phyloP scores from a whole-genome alignment of 1,284 basidiomycete genomes.

The Puccinia triticina region DNA sequence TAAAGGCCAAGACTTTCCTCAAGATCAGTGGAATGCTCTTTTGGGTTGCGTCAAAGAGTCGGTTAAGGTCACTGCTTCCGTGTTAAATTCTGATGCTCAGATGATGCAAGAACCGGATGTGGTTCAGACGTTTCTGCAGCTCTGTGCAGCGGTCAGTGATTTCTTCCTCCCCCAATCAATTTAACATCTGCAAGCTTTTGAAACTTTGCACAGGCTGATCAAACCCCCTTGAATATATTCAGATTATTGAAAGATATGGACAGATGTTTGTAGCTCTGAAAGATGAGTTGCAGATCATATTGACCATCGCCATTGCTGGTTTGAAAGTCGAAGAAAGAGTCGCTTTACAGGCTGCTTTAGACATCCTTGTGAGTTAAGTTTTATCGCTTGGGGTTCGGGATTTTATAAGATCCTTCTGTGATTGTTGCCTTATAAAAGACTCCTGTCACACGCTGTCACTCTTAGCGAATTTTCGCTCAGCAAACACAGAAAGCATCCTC shows the following conservation, averaged over 20 bases:
- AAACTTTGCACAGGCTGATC: background rate
- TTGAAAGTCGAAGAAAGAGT: slow-evolving; percentile 43
- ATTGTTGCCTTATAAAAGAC: slow-evolving; percentile 7
- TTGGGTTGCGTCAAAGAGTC: slow-evolving; percentile 46
- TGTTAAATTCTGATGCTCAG: slow-evolving; percentile 51
- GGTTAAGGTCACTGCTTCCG: slow-evolving; percentile 15
- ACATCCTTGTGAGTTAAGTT: slow-evolving; percentile 38
- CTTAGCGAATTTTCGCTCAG: slow-evolving; percentile 14
- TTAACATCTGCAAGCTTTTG: background rate
- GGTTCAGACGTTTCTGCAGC: slow-evolving; percentile 56
- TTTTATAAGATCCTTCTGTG: background rate
- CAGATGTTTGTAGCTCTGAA: slow-evolving; percentile 28
- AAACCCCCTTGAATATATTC: background rate
- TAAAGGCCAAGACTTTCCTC: slow-evolving; percentile 21
- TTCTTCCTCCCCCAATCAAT: background rate
- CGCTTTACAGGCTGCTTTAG: slow-evolving; percentile 30
- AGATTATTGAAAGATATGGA: slow-evolving; percentile 43
- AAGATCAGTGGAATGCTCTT: slow-evolving; percentile 23
- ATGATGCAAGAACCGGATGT: slow-evolving; percentile 57
- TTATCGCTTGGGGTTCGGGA: background rate
- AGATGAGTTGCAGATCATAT: slow-evolving; percentile 23
- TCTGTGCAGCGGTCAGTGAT: slow-evolving; percentile 46
- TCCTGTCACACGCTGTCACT: background rate
- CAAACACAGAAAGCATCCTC: slow-evolving; percentile 33
- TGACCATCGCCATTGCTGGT: slow-evolving; percentile 28